phyloP scores from a whole-genome alignment of 495 filamentous ascomycete genomes.

The Podospora tetraspora region DNA sequence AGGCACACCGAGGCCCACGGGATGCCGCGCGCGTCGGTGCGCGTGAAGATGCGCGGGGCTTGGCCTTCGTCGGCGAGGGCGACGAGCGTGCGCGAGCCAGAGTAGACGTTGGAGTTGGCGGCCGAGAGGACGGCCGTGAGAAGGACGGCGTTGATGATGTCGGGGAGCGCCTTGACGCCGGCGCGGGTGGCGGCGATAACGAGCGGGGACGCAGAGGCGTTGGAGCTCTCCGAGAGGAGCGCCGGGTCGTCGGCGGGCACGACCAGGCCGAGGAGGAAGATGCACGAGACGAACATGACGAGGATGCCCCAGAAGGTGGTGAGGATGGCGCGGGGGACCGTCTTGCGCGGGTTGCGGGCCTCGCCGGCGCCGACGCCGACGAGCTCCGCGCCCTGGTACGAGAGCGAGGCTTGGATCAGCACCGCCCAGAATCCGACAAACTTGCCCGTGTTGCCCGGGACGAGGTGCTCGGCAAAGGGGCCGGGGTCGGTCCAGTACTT shows the following conservation, averaged over 20 bases:
- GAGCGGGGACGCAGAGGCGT: slow-evolving; percentile 60
- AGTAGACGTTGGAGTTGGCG: slow-evolving; percentile 56
- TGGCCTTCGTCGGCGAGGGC: slow-evolving; percentile 57
- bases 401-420: slow-evolving; percentile 43
- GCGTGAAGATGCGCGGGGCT: slow-evolving; percentile 47
- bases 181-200: slow-evolving; percentile 63
- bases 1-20: slow-evolving; percentile 38
- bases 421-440: slow-evolving; percentile 45
- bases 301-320: slow-evolving; percentile 58
- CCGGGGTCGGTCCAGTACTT: slow-evolving; percentile 66
- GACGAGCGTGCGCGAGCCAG: slow-evolving; percentile 58
- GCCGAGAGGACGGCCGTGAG: slow-evolving; percentile 54
- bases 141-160: slow-evolving; percentile 67
- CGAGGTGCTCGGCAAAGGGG: slow-evolving; percentile 55
- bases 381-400: slow-evolving; percentile 54
- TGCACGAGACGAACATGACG: slow-evolving; percentile 60
- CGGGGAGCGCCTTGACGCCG: slow-evolving; percentile 59
- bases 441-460: slow-evolving; percentile 39
- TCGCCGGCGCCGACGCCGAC: slow-evolving; percentile 65
- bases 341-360: slow-evolving; percentile 56
- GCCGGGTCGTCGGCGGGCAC: slow-evolving; percentile 50
- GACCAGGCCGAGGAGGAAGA: slow-evolving; percentile 64
- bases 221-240: slow-evolving; percentile 46
- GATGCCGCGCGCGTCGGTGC: slow-evolving; percentile 38
- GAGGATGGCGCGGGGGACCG: slow-evolving; percentile 45